Conservation (phyloP, 139 green algal genomes). For the Volvox reticuliferus region DNA sequence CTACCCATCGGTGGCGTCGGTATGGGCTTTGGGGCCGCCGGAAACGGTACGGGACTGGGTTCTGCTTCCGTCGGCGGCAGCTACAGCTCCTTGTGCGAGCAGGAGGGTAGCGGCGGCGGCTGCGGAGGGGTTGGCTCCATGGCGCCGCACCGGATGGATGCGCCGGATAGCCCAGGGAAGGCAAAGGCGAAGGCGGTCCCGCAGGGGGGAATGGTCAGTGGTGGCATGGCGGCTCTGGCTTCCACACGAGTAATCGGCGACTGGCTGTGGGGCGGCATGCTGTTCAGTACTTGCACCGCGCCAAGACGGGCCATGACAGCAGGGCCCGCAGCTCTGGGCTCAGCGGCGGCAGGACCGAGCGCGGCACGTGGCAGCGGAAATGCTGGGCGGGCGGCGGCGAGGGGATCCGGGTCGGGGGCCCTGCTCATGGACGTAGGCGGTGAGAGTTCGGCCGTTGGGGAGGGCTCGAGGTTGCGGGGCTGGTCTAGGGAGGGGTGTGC, state of each 20-base stretch:
- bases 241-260: not conserved
- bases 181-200: not conserved
- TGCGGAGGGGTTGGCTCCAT: not conserved
- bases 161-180: constrained; percentile 14
- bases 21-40: not conserved
- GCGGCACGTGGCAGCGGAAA: not conserved
- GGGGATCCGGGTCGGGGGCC: not conserved
- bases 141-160: not conserved
- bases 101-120: not conserved
- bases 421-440: constrained; percentile 20
- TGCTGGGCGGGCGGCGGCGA: not conserved
- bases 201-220: not conserved
- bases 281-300: constrained; percentile 32
- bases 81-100: not conserved
- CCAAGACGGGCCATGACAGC: not conserved
- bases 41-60: not conserved
- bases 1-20: not conserved
- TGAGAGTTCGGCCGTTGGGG: not conserved
- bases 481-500: not conserved
- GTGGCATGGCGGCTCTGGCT: not conserved
- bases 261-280: constrained; percentile 39
- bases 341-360: not conserved
- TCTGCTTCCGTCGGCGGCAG: not conserved
- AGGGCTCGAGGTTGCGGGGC: not conserved
- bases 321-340: not conserved